Evolutionary conservation across 768 basidiomycete genomes (phyloP).

Genomic region (Auriscalpium orientale): DNA sequence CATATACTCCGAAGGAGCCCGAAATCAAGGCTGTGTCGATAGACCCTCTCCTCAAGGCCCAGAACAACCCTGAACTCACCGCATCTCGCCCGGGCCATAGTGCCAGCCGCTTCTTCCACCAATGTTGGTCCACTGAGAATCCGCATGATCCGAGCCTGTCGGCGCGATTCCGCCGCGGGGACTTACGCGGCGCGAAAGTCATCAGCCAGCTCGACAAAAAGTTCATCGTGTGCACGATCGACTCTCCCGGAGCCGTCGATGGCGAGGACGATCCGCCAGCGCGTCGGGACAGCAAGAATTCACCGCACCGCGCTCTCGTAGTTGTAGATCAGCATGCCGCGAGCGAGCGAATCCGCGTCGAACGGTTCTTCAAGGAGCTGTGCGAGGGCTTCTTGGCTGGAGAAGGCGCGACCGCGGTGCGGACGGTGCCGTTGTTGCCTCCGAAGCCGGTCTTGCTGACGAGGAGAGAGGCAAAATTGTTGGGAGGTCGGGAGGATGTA

Average conservation of each 20-base stretch:
- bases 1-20: background rate
- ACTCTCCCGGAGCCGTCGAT: slow-evolving; percentile 17
- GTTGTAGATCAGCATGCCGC: slow-evolving; percentile 97
- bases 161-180: slow-evolving; percentile 36
- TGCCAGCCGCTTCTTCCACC: background rate
- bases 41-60: no score
- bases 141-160: background rate
- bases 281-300: slow-evolving; percentile 8
- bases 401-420: slow-evolving; percentile 26
- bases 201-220: slow-evolving; percentile 87
- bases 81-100: no score
- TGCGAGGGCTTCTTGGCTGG: slow-evolving; percentile 55
- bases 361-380: slow-evolving; percentile 67
- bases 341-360: slow-evolving; percentile 92
- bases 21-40: background rate
- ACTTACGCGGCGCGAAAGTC: slow-evolving; percentile 50
- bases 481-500: slow-evolving; percentile 35
- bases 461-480: slow-evolving; percentile 47
- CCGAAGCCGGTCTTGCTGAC: slow-evolving; percentile 59
- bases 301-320: slow-evolving; percentile 37
- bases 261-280: slow-evolving; percentile 12
- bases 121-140: background rate
- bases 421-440: slow-evolving; percentile 39
- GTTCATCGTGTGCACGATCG: slow-evolving; percentile 73
- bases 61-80: no score